Base-by-base conservation (phyloP, 768 basidiomycete species). In the Lactarius hengduanensis region DNA sequence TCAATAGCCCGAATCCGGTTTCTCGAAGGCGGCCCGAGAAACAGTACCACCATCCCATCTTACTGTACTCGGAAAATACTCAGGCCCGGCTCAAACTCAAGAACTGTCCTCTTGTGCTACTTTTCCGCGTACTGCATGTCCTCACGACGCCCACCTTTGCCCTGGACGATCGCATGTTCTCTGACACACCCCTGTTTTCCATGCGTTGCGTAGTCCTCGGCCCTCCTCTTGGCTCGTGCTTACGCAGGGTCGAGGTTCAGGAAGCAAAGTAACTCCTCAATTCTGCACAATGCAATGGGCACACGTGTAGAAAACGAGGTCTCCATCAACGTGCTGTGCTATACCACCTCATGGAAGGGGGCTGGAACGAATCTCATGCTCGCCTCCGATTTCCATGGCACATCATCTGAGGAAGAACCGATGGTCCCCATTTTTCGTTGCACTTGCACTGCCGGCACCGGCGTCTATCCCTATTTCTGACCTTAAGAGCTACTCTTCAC, bases 291-390 rank as follows among this genome's bases (percentile, higher is more conserved):
- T 6, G 30, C 30, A 32, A 57, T 57, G 32, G 56, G 30, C 56
- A 36, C 56, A 36, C 32, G 56, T 57, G 57, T 58, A 13, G 57
- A 38, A 22, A 58, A 58, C 57, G 36, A 38, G 56, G 28, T 57
- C 36, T 38, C 26, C 36, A 40, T 58, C 30, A 58, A 13, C 38
- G 30, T 56, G n/a, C 55, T 56, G 30, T 34, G 55, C 30, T 18
- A 34, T 56, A 30, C 32, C 18, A 56, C 55, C 18, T 34, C 55
- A 34, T 4, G 55, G 55, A 56, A 34, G 55, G 18, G n/a, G 55
- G 55, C 55, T 32, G 55, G 55, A 30, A 34, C 32, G 18, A n/a
- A n/a, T 56, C 28, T 30, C 18, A 20, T 56, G 30, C 32, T 56
- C 32, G 32, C 30, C 30, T 18, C 41, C 26, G 16, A 26, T 32